A percentile compares a stretch with the other conserved stretches of the same genome.
phyloP scores from a whole-genome alignment of 176 grass and related monocot genomes.

The Tillandsia leiboldiana region DNA sequence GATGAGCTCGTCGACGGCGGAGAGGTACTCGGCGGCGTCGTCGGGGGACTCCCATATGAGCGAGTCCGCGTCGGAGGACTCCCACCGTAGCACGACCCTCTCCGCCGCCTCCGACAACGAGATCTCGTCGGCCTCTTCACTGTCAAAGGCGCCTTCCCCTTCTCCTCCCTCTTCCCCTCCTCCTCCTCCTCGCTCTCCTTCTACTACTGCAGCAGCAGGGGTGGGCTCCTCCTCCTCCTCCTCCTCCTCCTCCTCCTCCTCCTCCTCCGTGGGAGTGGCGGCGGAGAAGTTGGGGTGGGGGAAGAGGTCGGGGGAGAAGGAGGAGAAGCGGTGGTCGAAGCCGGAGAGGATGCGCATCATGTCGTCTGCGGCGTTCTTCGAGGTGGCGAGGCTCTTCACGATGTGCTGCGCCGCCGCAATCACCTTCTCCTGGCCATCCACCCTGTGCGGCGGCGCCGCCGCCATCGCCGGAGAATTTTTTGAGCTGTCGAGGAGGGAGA shows the following conservation, averaged over 20 bases:
- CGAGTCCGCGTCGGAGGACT: slow-evolving; percentile 26
- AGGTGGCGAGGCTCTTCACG: slow-evolving; percentile 73
- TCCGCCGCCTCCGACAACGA: slow-evolving; percentile 5
- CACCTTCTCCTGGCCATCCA: slow-evolving; percentile 77
- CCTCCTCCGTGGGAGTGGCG: slow-evolving; percentile 24
- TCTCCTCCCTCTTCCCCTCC: background rate
- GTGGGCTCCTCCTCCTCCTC: background rate
- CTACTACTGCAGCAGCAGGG: slow-evolving; percentile 10
- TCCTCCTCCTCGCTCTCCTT: slow-evolving; percentile 23
- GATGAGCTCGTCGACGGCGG: slow-evolving; percentile 37
- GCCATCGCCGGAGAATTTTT: slow-evolving; percentile 16
- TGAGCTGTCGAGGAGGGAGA: no score
- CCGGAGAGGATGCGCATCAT: slow-evolving; percentile 91
- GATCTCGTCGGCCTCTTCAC: background rate
- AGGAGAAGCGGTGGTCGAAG: slow-evolving; percentile 69
- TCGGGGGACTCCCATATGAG: slow-evolving; percentile 28
- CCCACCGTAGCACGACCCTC: slow-evolving; percentile 37
- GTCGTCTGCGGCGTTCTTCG: slow-evolving; percentile 87
- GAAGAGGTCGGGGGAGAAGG: slow-evolving; percentile 59
- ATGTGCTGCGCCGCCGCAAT: slow-evolving; percentile 74
- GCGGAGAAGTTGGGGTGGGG: slow-evolving; percentile 1
- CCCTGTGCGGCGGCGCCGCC: slow-evolving; percentile 26
- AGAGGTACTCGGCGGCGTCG: slow-evolving; percentile 47
- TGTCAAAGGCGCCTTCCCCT: background rate
- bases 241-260: background rate